Conservation (phyloP, 139 green algal species). For the Tetraselmis striata region DNA sequence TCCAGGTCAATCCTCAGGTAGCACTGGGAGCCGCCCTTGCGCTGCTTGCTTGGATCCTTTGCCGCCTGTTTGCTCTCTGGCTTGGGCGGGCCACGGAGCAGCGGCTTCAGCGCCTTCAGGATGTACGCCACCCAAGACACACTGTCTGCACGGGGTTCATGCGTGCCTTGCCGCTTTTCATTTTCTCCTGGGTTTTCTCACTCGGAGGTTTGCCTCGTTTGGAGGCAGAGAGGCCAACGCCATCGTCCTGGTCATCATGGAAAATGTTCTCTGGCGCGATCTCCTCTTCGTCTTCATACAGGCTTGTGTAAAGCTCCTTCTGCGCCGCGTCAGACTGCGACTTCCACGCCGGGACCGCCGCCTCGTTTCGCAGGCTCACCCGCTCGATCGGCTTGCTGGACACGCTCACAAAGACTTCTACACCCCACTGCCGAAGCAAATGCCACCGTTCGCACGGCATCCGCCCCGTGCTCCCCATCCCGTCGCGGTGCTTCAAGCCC, state of each 20-base stretch:
- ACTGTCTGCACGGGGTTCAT: not conserved
- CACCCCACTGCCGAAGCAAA: not conserved
- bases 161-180: not conserved
- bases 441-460: not conserved
- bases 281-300: not conserved
- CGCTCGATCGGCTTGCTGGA: not conserved
- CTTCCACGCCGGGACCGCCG: not conserved
- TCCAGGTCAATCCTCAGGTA: not conserved
- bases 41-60: not conserved
- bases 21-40: not conserved
- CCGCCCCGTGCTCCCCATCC: not conserved
- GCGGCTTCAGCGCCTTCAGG: not conserved
- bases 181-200: too few relatives aligned
- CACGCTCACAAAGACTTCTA: not conserved
- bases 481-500: not conserved
- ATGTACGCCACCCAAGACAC: not conserved
- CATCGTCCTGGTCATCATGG: too few relatives aligned
- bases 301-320: not conserved
- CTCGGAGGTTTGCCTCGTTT: too few relatives aligned
- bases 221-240: too few relatives aligned
- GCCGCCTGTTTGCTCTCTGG: not conserved
- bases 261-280: too few relatives aligned
- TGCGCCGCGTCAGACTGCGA: not conserved
- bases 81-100: not conserved
- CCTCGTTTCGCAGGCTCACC: not conserved